Percentiles rank a stretch among this genome's conserved stretches.
Conservation (phyloP, 495 filamentous ascomycete genomes). For the Hypoxylon trugodes region DNA sequence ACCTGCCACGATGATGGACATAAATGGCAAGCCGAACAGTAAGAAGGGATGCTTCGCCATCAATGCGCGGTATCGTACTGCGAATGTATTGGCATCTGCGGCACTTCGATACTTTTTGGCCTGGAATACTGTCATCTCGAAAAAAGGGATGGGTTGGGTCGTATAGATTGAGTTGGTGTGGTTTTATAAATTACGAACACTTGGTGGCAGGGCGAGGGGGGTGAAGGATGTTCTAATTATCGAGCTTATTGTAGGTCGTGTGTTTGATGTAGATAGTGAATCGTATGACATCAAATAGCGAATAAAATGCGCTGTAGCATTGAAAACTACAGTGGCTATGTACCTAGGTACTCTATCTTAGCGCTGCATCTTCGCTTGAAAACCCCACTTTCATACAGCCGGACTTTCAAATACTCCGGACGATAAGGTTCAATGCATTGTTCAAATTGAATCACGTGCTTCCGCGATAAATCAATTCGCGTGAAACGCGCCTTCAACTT, state of each 20-base stretch:
- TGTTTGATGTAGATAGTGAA: neutral
- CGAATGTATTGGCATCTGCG: constrained; percentile 69
- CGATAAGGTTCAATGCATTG: neutral
- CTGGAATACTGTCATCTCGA: constrained; percentile 74
- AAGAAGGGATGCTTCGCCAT: constrained; percentile 84
- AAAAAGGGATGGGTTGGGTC: neutral
- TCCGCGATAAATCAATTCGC: constrained; percentile 36
- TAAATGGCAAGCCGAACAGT: constrained; percentile 95
- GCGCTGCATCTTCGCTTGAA: too few relatives aligned
- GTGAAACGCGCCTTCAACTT: constrained; percentile 26
- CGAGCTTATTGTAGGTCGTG: neutral
- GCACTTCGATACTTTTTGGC: constrained; percentile 74
- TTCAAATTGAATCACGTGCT: constrained; percentile 20
- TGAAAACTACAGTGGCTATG: neutral
- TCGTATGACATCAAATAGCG: constrained; percentile 3
- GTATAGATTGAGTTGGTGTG: neutral
- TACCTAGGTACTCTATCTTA: neutral
- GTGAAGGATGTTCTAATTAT: neutral
- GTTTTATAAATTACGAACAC: neutral
- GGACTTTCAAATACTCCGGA: too few relatives aligned
- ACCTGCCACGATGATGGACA: constrained; percentile 88
- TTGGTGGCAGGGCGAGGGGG: neutral
- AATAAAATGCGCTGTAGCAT: neutral
- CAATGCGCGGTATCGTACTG: constrained; percentile 74
- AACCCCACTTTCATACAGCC: too few relatives aligned